These are phyloP conservation scores for Yarrowia divulgata DNA, from an alignment of 805 yeast species.

Conservation along the genomic window DNA sequence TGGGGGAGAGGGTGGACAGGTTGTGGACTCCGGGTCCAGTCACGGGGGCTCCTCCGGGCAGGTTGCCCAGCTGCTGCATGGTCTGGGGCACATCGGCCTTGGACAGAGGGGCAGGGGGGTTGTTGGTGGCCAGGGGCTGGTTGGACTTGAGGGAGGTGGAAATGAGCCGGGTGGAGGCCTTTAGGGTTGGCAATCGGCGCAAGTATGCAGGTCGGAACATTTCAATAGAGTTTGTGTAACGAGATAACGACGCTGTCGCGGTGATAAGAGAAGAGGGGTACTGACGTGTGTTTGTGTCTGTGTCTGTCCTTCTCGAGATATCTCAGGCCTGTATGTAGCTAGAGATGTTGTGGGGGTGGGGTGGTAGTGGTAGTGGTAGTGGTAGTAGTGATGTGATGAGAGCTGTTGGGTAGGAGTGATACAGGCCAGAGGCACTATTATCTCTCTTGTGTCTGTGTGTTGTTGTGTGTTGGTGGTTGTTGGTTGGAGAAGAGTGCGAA, in stretches of 20 bases:
- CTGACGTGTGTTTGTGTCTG: not conserved
- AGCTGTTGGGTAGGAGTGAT: not conserved
- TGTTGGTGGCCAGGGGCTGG: constrained; percentile 32
- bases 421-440: constrained; percentile 5
- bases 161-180: constrained; percentile 11
- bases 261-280: not conserved
- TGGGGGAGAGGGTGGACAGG: constrained; percentile 36
- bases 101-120: constrained; percentile 25
- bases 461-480: not conserved
- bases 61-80: constrained; percentile 31
- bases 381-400: not conserved
- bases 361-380: not conserved
- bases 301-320: not conserved
- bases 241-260: not conserved
- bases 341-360: too few relatives aligned
- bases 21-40: constrained; percentile 29
- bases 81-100: constrained; percentile 29
- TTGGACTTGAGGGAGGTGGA: constrained; percentile 27
- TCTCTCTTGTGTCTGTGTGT: not conserved
- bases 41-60: constrained; percentile 35
- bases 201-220: constrained; percentile 35
- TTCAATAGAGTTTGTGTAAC: not conserved
- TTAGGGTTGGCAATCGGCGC: constrained; percentile 29
- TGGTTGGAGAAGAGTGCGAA: too few relatives aligned
- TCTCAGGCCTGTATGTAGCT: too few relatives aligned